These are phyloP conservation scores for Salix brachista DNA, from an alignment of 345 rosid genomes.

Conservation along the genomic window DNA sequence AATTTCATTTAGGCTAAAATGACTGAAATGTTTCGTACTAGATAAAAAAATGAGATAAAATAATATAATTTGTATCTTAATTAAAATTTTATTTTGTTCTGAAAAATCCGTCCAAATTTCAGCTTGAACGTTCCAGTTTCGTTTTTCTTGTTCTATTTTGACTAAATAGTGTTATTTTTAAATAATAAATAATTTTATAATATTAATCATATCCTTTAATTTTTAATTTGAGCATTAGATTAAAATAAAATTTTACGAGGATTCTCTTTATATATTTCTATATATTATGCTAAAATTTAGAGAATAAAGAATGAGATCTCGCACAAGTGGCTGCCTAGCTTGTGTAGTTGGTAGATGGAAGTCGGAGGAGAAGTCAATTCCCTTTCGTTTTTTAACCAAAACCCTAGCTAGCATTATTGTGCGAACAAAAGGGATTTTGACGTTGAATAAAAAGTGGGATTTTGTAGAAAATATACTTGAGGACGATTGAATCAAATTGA, in stretches of 20 bases:
- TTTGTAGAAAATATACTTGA: background rate
- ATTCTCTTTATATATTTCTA: no score
- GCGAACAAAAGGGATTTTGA: background rate
- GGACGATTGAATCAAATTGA: background rate
- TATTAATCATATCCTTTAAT: no score
- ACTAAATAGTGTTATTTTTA: no score
- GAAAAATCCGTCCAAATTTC: fast-evolving
- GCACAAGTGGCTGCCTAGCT: background rate
- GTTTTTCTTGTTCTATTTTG: no score
- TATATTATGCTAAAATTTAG: no score
- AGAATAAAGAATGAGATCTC: background rate
- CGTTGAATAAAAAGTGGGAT: background rate
- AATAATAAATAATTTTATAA: no score
- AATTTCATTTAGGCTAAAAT: no score
- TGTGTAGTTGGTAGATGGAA: background rate
- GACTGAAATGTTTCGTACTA: no score
- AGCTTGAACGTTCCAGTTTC: fast-evolving
- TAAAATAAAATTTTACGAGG: no score
- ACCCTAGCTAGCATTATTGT: no score
- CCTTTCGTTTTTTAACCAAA: background rate
- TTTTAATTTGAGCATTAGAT: fast-evolving
- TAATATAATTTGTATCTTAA: no score
- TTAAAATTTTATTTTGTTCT: fast-evolving
- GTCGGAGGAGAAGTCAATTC: background rate
- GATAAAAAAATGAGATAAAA: no score